phyloP scores from a whole-genome alignment of 2,329 filamentous ascomycete genomes.

The Penicillium sp. region DNA sequence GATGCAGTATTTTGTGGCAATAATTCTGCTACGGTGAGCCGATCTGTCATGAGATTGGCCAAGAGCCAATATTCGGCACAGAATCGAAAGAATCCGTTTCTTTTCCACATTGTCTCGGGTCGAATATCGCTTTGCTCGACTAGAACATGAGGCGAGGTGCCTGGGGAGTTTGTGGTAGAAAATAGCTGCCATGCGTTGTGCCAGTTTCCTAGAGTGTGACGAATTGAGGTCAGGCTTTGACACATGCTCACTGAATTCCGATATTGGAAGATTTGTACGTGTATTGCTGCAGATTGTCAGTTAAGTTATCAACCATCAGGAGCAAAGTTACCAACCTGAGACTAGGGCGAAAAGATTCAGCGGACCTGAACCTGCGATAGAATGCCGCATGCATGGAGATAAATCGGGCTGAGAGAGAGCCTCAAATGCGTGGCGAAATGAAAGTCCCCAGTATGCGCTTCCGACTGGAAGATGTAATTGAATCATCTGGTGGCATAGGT shows the following conservation, averaged over 20 bases:
- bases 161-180: slow-evolving; percentile 3
- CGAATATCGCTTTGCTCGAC: slow-evolving; percentile 14
- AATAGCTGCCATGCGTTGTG: slow-evolving; percentile 27
- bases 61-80: slow-evolving; percentile 44
- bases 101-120: slow-evolving; percentile 37
- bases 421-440: slow-evolving; percentile 25
- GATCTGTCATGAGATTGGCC: slow-evolving; percentile 36
- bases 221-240: slow-evolving; percentile 35
- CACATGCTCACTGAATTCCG: slow-evolving; percentile 36
- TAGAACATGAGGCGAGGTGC: slow-evolving; percentile 10
- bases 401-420: slow-evolving; percentile 22
- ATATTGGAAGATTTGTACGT: slow-evolving; percentile 42
- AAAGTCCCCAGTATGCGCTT: slow-evolving; percentile 24
- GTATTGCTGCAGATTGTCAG: slow-evolving; percentile 15
- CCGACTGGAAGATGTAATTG: slow-evolving; percentile 16
- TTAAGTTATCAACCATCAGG: no score
- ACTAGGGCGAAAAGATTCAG: slow-evolving; percentile 33
- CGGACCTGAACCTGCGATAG: slow-evolving; percentile 24
- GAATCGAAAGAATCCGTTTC: slow-evolving; percentile 40
- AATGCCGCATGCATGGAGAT: slow-evolving; percentile 7
- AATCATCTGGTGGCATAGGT: slow-evolving; percentile 32
- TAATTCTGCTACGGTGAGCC: slow-evolving; percentile 21
- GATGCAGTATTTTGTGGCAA: slow-evolving; percentile 4
- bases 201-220: slow-evolving; percentile 31
- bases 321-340: slow-evolving; percentile 19